Evolutionary conservation across 1,284 basidiomycete species (phyloP).

Genomic region (Mycosarcoma mackinlayi): DNA sequence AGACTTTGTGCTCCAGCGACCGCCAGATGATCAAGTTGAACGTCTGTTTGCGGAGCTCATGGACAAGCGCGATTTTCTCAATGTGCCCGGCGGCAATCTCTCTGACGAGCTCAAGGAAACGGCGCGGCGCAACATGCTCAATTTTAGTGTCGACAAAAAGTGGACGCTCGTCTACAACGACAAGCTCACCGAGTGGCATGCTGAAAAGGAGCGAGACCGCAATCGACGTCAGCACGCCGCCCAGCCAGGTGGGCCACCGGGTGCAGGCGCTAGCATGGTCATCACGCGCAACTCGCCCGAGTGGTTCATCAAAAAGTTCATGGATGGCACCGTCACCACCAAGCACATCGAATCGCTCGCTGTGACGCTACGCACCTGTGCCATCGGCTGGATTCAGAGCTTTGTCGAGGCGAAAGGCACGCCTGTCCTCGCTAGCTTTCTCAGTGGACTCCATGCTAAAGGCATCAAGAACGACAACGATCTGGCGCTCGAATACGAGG

Average conservation of each 20-base stretch:
- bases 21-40: slow-evolving; percentile 61
- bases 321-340: slow-evolving; percentile 83
- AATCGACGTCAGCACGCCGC: slow-evolving; percentile 66
- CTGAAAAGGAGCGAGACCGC: slow-evolving; percentile 58
- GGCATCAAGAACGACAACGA: slow-evolving; percentile 73
- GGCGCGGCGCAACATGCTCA: slow-evolving; percentile 62
- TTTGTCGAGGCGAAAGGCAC: slow-evolving; percentile 77
- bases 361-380: slow-evolving; percentile 77
- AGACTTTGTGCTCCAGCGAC: slow-evolving; percentile 57
- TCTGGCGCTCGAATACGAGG: slow-evolving; percentile 82
- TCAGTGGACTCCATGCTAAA: slow-evolving; percentile 62
- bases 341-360: slow-evolving; percentile 82
- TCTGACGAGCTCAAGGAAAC: slow-evolving; percentile 59
- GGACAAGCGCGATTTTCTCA: slow-evolving; percentile 65
- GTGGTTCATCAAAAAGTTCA: slow-evolving; percentile 85
- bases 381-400: slow-evolving; percentile 67
- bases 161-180: slow-evolving; percentile 91
- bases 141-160: slow-evolving; percentile 77
- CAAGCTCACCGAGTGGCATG: slow-evolving; percentile 82
- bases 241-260: slow-evolving; percentile 70
- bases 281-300: slow-evolving; percentile 68
- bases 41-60: slow-evolving; percentile 67
- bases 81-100: slow-evolving; percentile 57
- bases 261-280: slow-evolving; percentile 68
- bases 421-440: slow-evolving; percentile 81